Conservation (phyloP, 371 early-diverging fungal genomes). For the Rhizomucor pusillus region DNA sequence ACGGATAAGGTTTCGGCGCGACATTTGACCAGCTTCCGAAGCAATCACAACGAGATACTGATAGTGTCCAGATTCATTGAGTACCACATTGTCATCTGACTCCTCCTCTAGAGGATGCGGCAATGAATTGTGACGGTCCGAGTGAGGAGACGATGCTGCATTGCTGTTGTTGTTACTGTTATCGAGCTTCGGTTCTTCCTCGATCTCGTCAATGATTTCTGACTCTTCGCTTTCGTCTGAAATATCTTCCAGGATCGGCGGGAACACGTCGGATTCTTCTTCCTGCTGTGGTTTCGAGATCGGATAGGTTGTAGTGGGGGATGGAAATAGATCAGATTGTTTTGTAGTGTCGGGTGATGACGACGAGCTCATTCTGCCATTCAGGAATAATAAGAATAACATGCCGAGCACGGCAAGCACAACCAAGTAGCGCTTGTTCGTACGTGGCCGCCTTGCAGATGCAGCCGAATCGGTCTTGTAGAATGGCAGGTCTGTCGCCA, state of each 20-base stretch:
- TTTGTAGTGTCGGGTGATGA: background rate
- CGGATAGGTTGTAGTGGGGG: background rate
- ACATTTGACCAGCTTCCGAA: slow-evolving; percentile 32
- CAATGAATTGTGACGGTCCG: slow-evolving; percentile 9
- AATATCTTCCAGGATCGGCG: background rate
- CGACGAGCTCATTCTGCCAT: slow-evolving; percentile 7
- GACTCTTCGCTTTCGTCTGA: slow-evolving; percentile 1
- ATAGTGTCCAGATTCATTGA: slow-evolving; percentile 38
- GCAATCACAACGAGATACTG: slow-evolving; percentile 51
- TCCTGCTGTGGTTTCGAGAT: background rate
- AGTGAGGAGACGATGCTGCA: slow-evolving; percentile 11
- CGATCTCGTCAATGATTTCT: no score
- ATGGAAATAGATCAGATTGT: background rate
- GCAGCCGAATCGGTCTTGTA: slow-evolving; percentile 15
- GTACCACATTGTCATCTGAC: slow-evolving; percentile 9
- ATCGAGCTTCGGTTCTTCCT: no score
- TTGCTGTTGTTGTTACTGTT: slow-evolving; percentile 3
- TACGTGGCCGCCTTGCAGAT: slow-evolving; percentile 8
- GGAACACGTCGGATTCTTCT: background rate
- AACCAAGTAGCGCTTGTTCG: slow-evolving; percentile 13
- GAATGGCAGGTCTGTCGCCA: slow-evolving; percentile 19
- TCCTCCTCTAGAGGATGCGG: slow-evolving; percentile 16
- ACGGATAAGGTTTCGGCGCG: slow-evolving; percentile 45
- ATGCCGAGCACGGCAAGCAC: slow-evolving; percentile 11
- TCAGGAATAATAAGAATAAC: slow-evolving; percentile 11